Evolutionary conservation across 371 early-diverging fungal genomes (phyloP), one percentile per base, ranked within the genome.

Genomic region (Actinomortierella wolfii): DNA sequence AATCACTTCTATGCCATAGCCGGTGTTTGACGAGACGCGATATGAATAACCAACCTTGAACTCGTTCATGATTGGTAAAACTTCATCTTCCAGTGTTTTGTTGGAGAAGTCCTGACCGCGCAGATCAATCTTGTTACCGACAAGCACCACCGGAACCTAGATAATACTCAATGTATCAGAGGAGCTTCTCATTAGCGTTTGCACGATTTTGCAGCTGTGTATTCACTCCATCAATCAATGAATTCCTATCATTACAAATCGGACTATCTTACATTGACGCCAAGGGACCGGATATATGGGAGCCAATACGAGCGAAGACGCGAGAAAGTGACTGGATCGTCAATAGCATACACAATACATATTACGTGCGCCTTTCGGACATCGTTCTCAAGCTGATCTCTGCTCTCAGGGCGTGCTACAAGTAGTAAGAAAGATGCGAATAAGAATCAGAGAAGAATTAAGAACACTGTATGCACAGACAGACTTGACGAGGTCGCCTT

Each of bases 81-180:
- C 92, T 70, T 97, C 95, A 55, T 93, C 92, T 67, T 95, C 96
- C 25, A 97, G 76, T 57, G 85, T 83, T 54, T 90, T 85, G 75
- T 92, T 91, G 43, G 92, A 83, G 45, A 90, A 79, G 76, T 94
- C 89, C 25, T 86, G 83, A 41, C 92, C 94, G 43, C 97, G 84
- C 54, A 94, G 65, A 75, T 98, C 98, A 45, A 95, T 93, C 65
- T 97, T 97, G 81, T 97, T 98, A 43, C 97, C 98, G n/a, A 97
- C 95, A 25, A 98, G 84, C 7, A 98, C 92, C 11, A 95, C 91
- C 3, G 98, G 98, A 14, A 96, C 90, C 93, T 92, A 61, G 8
- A 44, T 20, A 50, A 42, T 55, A 6, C 42, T 28, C 2, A 5
- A 39, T 3, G 15, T 15, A 15, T 7, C n/a, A 56, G 47, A 1